Conservation (phyloP, 495 filamentous ascomycete genomes). For the Bacidia gigantensis region DNA sequence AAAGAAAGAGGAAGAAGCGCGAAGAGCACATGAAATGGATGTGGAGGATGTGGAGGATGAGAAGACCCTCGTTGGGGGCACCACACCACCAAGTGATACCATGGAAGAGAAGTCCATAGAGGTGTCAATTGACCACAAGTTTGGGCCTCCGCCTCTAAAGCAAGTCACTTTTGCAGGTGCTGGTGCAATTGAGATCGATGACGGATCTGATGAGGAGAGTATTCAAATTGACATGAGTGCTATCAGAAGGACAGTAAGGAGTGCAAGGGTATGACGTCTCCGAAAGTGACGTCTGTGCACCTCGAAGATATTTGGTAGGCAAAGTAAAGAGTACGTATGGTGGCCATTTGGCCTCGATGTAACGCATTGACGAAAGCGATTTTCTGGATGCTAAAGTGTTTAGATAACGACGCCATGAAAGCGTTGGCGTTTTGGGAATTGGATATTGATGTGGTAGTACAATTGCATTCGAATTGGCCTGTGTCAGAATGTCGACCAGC, state of each 20-base stretch:
- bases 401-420: background rate
- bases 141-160: conserved; percentile 7
- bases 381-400: background rate
- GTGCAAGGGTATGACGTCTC: conserved; percentile 5
- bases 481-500: no score
- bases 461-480: no score
- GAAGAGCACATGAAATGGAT: conserved; percentile 16
- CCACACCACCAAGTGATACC: background rate
- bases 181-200: conserved; percentile 18
- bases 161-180: conserved; percentile 8
- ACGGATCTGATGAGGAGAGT: conserved; percentile 15
- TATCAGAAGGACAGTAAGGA: conserved; percentile 15
- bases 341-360: background rate
- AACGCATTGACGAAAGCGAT: no score
- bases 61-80: background rate
- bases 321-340: no score
- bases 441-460: no score
- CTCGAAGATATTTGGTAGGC: background rate
- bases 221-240: conserved; percentile 19
- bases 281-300: no score
- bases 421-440: background rate
- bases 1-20: conserved; percentile 24
- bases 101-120: background rate
- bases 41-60: conserved; percentile 15
- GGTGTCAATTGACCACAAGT: background rate